Evolutionary conservation across 176 grass and related monocot species (phyloP).

Genomic region (Avena sativa): DNA sequence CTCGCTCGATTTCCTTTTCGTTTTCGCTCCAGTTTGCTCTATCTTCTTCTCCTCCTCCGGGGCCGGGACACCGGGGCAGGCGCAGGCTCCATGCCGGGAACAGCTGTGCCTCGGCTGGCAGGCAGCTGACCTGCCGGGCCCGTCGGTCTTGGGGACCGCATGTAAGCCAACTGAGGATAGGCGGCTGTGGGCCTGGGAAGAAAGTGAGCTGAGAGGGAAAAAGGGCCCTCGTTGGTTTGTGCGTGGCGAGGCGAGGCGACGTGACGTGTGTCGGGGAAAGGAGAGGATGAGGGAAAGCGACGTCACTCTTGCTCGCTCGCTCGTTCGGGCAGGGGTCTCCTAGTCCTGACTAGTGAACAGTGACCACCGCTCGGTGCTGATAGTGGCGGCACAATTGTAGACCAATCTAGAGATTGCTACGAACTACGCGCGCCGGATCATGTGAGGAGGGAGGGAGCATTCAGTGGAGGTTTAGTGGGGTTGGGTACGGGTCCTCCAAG

Average conservation of each 20-base stretch:
- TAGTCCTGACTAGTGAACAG: not conserved
- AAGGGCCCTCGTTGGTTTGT: not conserved
- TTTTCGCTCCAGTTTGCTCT: not conserved
- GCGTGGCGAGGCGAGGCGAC: slow-evolving; percentile 31
- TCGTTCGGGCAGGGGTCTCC: not conserved
- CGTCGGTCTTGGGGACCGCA: not conserved
- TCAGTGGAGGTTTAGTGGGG: not conserved
- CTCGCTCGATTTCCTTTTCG: slow-evolving; percentile 23
- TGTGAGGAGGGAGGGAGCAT: not conserved
- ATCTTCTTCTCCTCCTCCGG: not conserved
- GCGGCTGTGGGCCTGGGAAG: not conserved
- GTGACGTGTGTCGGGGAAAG: slow-evolving; percentile 52
- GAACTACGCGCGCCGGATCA: not conserved
- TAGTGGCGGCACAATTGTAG: not conserved
- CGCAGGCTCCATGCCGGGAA: not conserved
- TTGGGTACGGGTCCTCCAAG: not conserved
- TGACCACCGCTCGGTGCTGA: not conserved
- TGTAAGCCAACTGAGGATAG: slow-evolving; percentile 6
- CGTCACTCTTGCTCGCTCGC: not conserved
- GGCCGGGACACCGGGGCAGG: not conserved
- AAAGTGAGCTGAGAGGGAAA: not conserved
- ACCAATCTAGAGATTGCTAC: not conserved
- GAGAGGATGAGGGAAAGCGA: not conserved
- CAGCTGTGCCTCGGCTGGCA: slow-evolving; percentile 35
- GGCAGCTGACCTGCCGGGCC: slow-evolving; percentile 40